Percentiles rank a stretch among this genome's conserved stretches.
Conservation (phyloP, 2,329 filamentous ascomycete species). For the Alternaria gaisen region DNA sequence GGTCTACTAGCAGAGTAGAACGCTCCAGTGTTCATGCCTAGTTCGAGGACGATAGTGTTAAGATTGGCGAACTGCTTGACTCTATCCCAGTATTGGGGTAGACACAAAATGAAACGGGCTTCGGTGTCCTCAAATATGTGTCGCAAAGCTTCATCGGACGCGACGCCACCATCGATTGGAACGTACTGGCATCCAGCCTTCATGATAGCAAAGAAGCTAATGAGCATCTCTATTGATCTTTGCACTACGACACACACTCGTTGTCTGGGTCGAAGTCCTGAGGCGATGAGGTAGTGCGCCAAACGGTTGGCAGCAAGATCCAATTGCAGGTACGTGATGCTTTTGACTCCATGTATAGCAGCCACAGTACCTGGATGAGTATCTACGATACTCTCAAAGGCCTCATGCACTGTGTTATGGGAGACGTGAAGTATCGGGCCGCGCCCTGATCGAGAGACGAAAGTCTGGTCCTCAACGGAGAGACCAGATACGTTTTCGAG, state of each 20-base stretch:
- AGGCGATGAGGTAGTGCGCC: constrained; percentile 41
- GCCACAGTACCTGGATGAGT: constrained; percentile 4
- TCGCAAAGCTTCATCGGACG: constrained; percentile 49
- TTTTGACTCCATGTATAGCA: constrained; percentile 12
- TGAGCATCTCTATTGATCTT: constrained; percentile 65
- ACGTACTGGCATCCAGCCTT: constrained; percentile 68
- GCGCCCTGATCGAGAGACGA: constrained; percentile 7
- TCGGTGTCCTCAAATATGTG: constrained; percentile 61
- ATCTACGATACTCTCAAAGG: constrained; percentile 14
- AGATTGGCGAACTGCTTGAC: constrained; percentile 28
- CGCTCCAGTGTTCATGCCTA: constrained; percentile 25
- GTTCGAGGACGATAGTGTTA: constrained; percentile 24
- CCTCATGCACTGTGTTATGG: constrained; percentile 7
- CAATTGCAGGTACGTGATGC: constrained; percentile 42
- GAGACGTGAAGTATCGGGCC: constrained; percentile 6
- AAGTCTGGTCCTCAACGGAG: constrained; percentile 3
- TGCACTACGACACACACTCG: constrained; percentile 65
- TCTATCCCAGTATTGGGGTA: constrained; percentile 47
- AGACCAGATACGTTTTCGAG: constrained; percentile 4
- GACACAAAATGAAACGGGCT: constrained; percentile 59
- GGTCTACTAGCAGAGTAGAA: constrained; percentile 31
- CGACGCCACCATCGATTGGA: constrained; percentile 64
- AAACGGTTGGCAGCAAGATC: constrained; percentile 43
- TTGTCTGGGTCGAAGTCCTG: constrained; percentile 48
- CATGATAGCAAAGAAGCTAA: constrained; percentile 65